Evolutionary conservation across 1,284 basidiomycete species (phyloP), one percentile per base, ranked within the genome.

Genomic region (Filobasidium uniguttulatum): DNA sequence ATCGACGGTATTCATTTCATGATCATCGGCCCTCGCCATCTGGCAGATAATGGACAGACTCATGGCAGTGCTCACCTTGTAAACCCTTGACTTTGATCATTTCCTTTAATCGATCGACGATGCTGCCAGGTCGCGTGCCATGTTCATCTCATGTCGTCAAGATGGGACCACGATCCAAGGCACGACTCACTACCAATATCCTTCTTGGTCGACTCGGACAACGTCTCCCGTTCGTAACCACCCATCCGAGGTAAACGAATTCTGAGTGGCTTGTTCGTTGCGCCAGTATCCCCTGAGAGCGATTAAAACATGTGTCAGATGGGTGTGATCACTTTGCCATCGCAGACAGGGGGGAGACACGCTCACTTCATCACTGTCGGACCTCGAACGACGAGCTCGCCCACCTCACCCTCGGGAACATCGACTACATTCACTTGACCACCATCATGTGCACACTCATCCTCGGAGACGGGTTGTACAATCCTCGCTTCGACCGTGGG

Each of bases 181-280:
- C 29, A 34, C 38, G 30, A 59, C 61, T 55, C 29, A 64, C 61
- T 56, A 59, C 48, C 62, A 71, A 56, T 66, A 71, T 1, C 83
- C 85, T 1, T 85, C 77, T 2, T 64, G 56, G 56, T 84, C 81
- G 8, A 75, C 64, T 10, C 75, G 65, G 0, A 75, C 79, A 40
- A 87, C 75, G 64, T 89, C 85, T 1, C 85, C 85, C 0, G 84
- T 89, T 72, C 83, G 85, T 73, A 86, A 82, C 83, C 83, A 90
- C 3, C 77, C 75, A 53, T 83, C 80, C 3, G 26, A 14, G 0
- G 82, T 85, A 56, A 88, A 82, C 3, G 78, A 67, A 8, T 77
- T 73, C 10, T 65, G 64, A 0, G 83, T 88, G 5, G 85, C 84
- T 15, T 67, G 65, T 0, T 70, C 67, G 55, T 87, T 85, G 60